Evolutionary conservation across 2,329 filamentous ascomycete species (phyloP), one percentile per base, ranked within the genome.

Genomic region (Apiospora sp.): DNA sequence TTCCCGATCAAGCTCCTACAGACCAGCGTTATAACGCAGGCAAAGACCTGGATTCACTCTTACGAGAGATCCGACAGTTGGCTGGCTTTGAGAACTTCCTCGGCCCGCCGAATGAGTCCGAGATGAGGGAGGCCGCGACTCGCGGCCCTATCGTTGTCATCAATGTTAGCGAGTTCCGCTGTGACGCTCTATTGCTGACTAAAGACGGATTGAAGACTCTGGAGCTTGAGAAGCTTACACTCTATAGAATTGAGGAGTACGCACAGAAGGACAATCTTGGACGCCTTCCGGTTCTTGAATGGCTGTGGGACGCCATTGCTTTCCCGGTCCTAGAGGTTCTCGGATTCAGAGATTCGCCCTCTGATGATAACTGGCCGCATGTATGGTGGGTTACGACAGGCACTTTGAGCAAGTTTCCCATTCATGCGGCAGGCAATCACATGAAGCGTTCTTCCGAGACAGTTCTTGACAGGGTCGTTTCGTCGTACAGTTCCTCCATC

Each of bases 401-500:
- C 0, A 54, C 58, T 0, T 72, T 84, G 1, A 75, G 12, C 69
- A 73, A 73, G 4, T 77, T 83, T 30, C 81, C 81, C 12, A 51
- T 83, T 8, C 81, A 83, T 71, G 81, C 81, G 0, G 81, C 82
- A 0, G 83, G 83, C 14, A 70, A 75, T 44, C 80, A 84, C 69
- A 14, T 46, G 1, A 27, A 70, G 10, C 61, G 69, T 4, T 76
- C 74, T 8, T 43, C 43, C 0, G 72, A 80, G 14, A 80, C 79
- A 0, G 80, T 80, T 0, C 54, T 84, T 1, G 80, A 83, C 64
- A 74, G 80, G 58, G 82, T 81, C 4, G 77, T 84, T 2, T 85
- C 83, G 4, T 84, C 83, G 0, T 85, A 84, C 70, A 77, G 72
- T n/a, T 75, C 79, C 0, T 83, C 83, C 1, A 69, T 84, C 34